phyloP scores from a whole-genome alignment of 257 asterid species.

The Nicotiana undulata region DNA sequence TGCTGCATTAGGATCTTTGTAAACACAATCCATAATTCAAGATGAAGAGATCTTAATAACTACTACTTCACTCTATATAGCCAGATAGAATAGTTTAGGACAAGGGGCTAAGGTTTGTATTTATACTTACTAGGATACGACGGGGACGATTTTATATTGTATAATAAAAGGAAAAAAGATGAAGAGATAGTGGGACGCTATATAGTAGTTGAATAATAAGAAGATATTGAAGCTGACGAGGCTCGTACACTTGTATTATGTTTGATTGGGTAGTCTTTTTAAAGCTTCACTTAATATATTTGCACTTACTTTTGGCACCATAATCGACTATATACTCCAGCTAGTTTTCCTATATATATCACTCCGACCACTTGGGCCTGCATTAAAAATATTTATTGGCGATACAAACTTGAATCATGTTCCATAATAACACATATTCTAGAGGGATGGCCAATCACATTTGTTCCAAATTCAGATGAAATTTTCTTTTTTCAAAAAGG shows the following conservation, averaged over 20 bases:
- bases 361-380: background rate
- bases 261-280: background rate
- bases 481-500: no score
- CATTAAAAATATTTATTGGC: background rate
- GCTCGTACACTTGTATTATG: background rate
- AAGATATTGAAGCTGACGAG: background rate
- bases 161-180: background rate
- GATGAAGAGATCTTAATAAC: background rate
- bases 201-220: no score
- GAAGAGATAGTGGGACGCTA: background rate
- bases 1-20: conserved; percentile 62
- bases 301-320: background rate
- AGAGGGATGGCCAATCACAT: background rate
- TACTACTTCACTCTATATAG: no score
- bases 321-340: background rate
- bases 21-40: conserved; percentile 48
- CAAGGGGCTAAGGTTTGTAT: background rate
- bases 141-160: background rate
- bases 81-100: background rate
- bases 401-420: background rate
- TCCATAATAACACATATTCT: background rate
- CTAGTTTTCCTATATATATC: background rate
- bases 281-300: background rate
- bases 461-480: no score
- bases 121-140: background rate